Base-by-base conservation (phyloP, 805 yeast species). In the Zygotorulaspora danielsina region DNA sequence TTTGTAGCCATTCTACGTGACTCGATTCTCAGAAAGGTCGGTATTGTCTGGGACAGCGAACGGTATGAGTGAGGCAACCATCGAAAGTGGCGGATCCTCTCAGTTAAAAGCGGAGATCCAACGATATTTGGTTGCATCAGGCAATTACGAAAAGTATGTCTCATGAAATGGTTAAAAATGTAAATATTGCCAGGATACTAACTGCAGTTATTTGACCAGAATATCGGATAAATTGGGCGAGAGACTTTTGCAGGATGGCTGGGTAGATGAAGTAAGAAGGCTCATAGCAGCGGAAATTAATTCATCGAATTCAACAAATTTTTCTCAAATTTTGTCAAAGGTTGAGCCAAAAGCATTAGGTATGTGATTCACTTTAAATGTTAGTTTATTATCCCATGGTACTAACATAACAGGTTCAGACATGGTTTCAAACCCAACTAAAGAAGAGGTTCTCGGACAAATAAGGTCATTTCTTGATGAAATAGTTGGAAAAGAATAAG, bases 241-340 rank as follows among this genome's bases (percentile, higher is more conserved):
- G 39, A 76, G 75, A 53, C 71, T 89, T 8, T 72, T 78, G 37
- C 83, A 84, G 54, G 72, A 81, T 1, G 96, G 96, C 5, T 89
- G 97, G 97, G 78, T 76, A 44, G 95, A 86, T 50, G 72, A 80
- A 39, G 79, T 89, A 19, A 70, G 76, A 32, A 73, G 71, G 27
- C 50, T 82, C 29, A 83, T 94, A 45, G 43, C 73, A 63, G 58
- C 73, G 73, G 54, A 44, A 61, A 52, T 46, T 27, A 42, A 65
- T 19, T 51, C 59, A n/a, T 66, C 67, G 17, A 70, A 66, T 26
- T 58, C 61, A 8, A 69, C 75, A 9, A 79, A 70, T 47, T 80
- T 80, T 45, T 75, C 73, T 3, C 69, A 69, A 26, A 57, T 85
- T 10, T 65, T 75, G 31, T 53, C 70, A 9, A 64, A 67, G 20